phyloP scores from a whole-genome alignment of 2,329 filamentous ascomycete species.

The Claviceps purpurea region DNA sequence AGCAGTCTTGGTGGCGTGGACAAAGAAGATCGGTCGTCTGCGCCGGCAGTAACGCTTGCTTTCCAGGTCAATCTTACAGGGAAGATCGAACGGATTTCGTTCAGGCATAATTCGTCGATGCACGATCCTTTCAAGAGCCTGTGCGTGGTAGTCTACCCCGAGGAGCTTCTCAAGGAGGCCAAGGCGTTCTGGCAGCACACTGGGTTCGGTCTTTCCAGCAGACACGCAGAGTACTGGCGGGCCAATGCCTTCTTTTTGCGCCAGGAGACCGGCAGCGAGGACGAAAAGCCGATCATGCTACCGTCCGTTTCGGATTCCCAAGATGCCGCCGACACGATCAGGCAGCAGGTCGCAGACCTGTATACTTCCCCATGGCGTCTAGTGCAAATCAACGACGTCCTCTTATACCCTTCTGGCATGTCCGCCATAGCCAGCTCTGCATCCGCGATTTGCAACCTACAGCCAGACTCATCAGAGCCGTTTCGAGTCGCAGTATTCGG shows the following conservation, averaged over 20 bases:
- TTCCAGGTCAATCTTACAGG: neutral
- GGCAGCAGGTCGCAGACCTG: slow-evolving; percentile 10
- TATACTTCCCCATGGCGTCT: slow-evolving; percentile 8
- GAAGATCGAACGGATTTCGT: neutral
- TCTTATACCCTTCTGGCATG: slow-evolving; percentile 39
- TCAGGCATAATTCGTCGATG: neutral
- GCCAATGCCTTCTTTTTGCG: slow-evolving; percentile 11
- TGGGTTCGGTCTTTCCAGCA: slow-evolving; percentile 16
- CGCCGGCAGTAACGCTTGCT: neutral
- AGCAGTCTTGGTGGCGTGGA: slow-evolving; percentile 4
- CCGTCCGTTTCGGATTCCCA: slow-evolving; percentile 4
- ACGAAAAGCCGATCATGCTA: neutral
- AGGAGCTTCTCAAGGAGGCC: slow-evolving; percentile 9
- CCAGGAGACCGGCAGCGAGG: neutral
- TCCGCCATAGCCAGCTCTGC: slow-evolving; percentile 26
- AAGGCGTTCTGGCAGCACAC: slow-evolving; percentile 19
- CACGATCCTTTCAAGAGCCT: slow-evolving; percentile 2
- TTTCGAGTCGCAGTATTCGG: slow-evolving; percentile 16
- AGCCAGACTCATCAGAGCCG: neutral
- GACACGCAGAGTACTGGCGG: slow-evolving; percentile 14
- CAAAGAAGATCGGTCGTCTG: neutral
- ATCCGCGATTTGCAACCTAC: slow-evolving; percentile 4
- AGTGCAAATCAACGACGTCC: slow-evolving; percentile 25
- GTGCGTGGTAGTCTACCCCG: slow-evolving; percentile 9
- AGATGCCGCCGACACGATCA: slow-evolving; percentile 6